Evolutionary conservation across 73 alveolate species (phyloP).

Genomic region (Paramecium sexaurelia): DNA sequence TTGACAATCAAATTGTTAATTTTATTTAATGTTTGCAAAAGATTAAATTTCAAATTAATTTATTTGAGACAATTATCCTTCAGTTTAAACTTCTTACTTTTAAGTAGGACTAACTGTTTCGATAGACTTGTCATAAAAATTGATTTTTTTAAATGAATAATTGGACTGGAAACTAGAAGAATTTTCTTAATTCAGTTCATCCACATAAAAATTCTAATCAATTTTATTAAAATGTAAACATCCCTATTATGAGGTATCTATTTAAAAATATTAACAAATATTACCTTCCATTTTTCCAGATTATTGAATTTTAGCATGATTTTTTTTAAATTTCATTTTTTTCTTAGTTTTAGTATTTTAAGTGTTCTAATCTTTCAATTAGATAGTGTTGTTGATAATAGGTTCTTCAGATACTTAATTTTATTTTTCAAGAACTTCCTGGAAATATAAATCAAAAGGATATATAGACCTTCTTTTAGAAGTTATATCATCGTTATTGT

Average conservation of each 20-base stretch:
- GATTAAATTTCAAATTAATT: background rate
- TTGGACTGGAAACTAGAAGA: background rate
- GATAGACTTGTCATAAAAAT: background rate
- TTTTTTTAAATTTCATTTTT: background rate
- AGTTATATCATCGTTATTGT: background rate
- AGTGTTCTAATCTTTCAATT: background rate
- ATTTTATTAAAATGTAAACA: background rate
- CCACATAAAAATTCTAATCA: background rate
- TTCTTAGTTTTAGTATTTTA: background rate
- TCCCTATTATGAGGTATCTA: background rate
- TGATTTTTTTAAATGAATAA: background rate
- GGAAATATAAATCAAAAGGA: background rate
- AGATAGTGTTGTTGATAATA: background rate
- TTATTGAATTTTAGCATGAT: constrained; percentile 16
- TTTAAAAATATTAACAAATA: background rate
- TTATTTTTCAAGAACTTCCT: background rate
- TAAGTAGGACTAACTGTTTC: background rate
- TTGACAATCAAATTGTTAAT: background rate
- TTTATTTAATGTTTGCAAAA: background rate
- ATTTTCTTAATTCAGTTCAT: background rate
- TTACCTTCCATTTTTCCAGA: constrained; percentile 4
- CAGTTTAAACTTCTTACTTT: background rate
- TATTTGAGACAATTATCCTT: background rate
- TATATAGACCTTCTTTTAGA: background rate
- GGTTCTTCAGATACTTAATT: background rate